These are phyloP conservation scores for grape (Vitis vinifera) DNA, from an alignment of 164 flowering plant species.

Conservation along the genomic window ASM3070453v1 NC_081806.1:4413001-4413500, in stretches of 20 bases:
- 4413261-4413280: conserved; percentile 67
- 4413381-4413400: conserved; percentile 95
- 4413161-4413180: neutral
- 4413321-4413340: conserved; percentile 94
- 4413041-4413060: neutral
- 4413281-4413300: conserved; percentile 95
- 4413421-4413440: neutral
- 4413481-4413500: no score
- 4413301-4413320: conserved; percentile 99
- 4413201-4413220: neutral
- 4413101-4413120: neutral
- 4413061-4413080: neutral
- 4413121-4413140: neutral
- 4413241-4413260: neutral
- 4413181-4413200: neutral
- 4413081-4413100: neutral
- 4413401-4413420: conserved; percentile 66
- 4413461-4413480: no score
- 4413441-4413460: no score
- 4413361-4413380: conserved; percentile 98
- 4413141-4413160: no score
- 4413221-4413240: neutral
- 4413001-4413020: no score
- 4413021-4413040: neutral
- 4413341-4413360: conserved; percentile 95